A percentile compares a stretch with the other conserved stretches of the same genome.
Conservation (phyloP, 768 basidiomycete genomes). For the Leucosporidium creatinivorum region DNA sequence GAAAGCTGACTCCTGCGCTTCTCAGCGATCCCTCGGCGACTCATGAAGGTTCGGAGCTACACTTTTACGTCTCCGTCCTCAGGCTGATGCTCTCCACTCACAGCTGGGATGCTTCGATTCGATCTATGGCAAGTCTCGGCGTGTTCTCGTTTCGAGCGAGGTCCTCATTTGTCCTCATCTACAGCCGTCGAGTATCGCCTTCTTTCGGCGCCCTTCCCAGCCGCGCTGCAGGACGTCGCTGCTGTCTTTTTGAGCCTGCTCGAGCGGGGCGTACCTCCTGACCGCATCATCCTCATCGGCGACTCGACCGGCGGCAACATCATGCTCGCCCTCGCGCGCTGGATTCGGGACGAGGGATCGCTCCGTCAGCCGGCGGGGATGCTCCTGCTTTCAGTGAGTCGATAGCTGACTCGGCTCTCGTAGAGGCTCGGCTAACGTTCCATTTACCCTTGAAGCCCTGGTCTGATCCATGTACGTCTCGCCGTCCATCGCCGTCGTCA, state of each 20-base stretch:
- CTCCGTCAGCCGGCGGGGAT: constrained; percentile 9
- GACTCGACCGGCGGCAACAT: constrained; percentile 76
- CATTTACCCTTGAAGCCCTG: constrained; percentile 8
- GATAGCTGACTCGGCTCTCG: too few relatives aligned
- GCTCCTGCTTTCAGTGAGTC: constrained; percentile 22
- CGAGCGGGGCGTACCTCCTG: constrained; percentile 49
- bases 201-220: constrained; percentile 57
- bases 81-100: too few relatives aligned
- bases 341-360: constrained; percentile 32
- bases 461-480: constrained; percentile 12
- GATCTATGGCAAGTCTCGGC: too few relatives aligned
- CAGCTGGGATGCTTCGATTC: constrained; percentile 21
- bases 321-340: constrained; percentile 43
- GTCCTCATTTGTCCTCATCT: neutral
- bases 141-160: too few relatives aligned
- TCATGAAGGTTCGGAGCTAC: constrained; percentile 28
- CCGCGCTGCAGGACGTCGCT: constrained; percentile 65
- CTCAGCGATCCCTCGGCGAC: constrained; percentile 23
- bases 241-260: constrained; percentile 68
- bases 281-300: constrained; percentile 59
- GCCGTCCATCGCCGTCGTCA: neutral
- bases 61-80: too few relatives aligned
- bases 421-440: too few relatives aligned
- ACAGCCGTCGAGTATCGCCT: constrained; percentile 65
- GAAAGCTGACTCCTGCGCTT: constrained; percentile 19